These are phyloP conservation scores for Plasmodium gallinaceum DNA, from an alignment of 169 alveolate genomes.

Conservation along the genomic window DNA sequence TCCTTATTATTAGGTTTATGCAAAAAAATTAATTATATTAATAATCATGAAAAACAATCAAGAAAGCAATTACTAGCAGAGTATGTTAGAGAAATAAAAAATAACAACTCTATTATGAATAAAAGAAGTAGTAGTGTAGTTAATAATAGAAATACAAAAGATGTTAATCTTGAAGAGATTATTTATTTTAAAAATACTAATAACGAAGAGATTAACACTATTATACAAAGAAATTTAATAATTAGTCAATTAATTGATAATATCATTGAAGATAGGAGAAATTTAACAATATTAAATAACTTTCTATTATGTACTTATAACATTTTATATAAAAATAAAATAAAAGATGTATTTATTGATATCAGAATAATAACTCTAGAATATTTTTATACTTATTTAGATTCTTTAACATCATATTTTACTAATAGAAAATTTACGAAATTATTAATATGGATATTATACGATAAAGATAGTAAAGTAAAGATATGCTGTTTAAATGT, in stretches of 20 bases:
- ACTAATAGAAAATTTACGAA: conserved; percentile 72
- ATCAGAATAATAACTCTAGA: conserved; percentile 54
- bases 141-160: neutral
- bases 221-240: conserved; percentile 68
- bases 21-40: conserved; percentile 68
- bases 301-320: conserved; percentile 57
- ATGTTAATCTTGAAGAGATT: conserved; percentile 52
- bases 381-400: conserved; percentile 36
- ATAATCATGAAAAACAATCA: conserved; percentile 72
- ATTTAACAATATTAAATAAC: conserved; percentile 63
- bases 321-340: conserved; percentile 57
- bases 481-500: conserved; percentile 25
- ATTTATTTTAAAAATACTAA: conserved; percentile 25
- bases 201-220: conserved; percentile 10
- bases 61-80: conserved; percentile 65
- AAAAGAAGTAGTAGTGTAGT: conserved; percentile 3
- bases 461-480: conserved; percentile 69
- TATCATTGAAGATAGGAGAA: conserved; percentile 68
- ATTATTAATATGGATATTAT: conserved; percentile 63
- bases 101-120: conserved; percentile 4
- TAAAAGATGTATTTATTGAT: conserved; percentile 72
- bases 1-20: conserved; percentile 67
- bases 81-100: conserved; percentile 54
- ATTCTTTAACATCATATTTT: conserved; percentile 29
- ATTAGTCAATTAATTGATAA: conserved; percentile 64